Conservation (phyloP, 2,329 filamentous ascomycete species). For the Cladosporium colombiae region DNA sequence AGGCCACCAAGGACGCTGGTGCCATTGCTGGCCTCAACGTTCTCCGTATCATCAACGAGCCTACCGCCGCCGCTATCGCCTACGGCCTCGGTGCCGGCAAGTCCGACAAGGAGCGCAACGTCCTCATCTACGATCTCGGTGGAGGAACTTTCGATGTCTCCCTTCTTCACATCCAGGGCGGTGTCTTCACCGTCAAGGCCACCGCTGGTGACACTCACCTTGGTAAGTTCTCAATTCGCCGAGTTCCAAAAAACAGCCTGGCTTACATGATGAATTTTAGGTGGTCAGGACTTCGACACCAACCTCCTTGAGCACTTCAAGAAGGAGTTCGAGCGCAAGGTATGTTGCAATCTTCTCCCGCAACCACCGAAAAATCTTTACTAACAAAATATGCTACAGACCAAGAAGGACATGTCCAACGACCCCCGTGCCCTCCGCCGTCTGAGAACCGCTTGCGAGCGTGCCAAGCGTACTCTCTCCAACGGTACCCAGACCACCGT, state of each 20-base stretch:
- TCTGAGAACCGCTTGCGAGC: slow-evolving; percentile 96
- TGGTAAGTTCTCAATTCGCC: neutral
- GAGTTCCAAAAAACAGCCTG: neutral
- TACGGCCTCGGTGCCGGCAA: slow-evolving; percentile 71
- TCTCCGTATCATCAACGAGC: slow-evolving; percentile 99
- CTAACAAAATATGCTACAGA: neutral
- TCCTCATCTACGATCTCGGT: slow-evolving; percentile 99
- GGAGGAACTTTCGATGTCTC: slow-evolving; percentile 99
- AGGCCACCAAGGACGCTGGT: slow-evolving; percentile 99
- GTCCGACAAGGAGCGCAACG: slow-evolving; percentile 95
- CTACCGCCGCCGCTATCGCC: slow-evolving; percentile 94
- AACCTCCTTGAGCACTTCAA: slow-evolving; percentile 96
- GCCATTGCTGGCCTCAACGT: slow-evolving; percentile 96
- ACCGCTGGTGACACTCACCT: slow-evolving; percentile 75
- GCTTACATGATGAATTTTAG: slow-evolving; percentile 38
- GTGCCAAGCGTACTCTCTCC: slow-evolving; percentile 98
- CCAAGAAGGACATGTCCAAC: slow-evolving; percentile 61
- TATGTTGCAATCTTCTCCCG: slow-evolving; percentile 34
- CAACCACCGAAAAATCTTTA: neutral
- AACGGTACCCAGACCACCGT: slow-evolving; percentile 96
- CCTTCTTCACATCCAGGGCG: slow-evolving; percentile 96
- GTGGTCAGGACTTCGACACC: slow-evolving; percentile 95
- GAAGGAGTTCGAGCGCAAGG: slow-evolving; percentile 69
- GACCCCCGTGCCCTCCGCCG: slow-evolving; percentile 92
- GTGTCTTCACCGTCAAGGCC: slow-evolving; percentile 98